phyloP scores from a whole-genome alignment of 768 basidiomycete genomes.

The Leccinum longicurvipes region DNA sequence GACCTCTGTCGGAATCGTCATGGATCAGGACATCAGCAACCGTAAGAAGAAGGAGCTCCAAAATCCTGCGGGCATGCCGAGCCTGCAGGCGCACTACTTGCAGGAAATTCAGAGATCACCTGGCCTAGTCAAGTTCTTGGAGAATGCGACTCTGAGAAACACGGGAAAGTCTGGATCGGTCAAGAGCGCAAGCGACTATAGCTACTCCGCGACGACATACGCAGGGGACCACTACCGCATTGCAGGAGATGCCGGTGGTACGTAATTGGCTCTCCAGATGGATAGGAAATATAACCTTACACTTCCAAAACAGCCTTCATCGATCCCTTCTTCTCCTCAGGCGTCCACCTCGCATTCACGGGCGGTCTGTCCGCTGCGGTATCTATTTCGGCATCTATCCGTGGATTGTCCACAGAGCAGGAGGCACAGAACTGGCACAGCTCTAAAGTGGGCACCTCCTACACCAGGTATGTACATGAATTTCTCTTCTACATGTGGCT shows the following conservation, averaged over 20 bases:
- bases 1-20: constrained; percentile 54
- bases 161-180: constrained; percentile 7
- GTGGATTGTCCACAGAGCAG: constrained; percentile 1
- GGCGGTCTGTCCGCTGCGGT: constrained; percentile 10
- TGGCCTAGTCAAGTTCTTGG: not conserved
- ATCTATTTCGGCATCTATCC: constrained; percentile 9
- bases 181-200: constrained; percentile 51
- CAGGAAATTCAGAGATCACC: not conserved
- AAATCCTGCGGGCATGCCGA: not conserved
- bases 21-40: constrained; percentile 36
- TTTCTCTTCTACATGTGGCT: not conserved
- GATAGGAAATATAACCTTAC: not conserved
- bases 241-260: constrained; percentile 48
- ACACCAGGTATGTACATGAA: constrained; percentile 3
- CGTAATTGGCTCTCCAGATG: not conserved
- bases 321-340: constrained; percentile 6
- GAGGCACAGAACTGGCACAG: constrained; percentile 13
- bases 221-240: constrained; percentile 52
- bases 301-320: constrained; percentile 5
- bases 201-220: constrained; percentile 32
- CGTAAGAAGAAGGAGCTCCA: constrained; percentile 17
- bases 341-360: constrained; percentile 9
- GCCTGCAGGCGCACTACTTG: not conserved
- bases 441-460: constrained; percentile 8
- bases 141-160: constrained; percentile 6